These are phyloP conservation scores for Pseudocercospora crystallina DNA, from an alignment of 2,329 filamentous ascomycete genomes.

Conservation along the genomic window DNA sequence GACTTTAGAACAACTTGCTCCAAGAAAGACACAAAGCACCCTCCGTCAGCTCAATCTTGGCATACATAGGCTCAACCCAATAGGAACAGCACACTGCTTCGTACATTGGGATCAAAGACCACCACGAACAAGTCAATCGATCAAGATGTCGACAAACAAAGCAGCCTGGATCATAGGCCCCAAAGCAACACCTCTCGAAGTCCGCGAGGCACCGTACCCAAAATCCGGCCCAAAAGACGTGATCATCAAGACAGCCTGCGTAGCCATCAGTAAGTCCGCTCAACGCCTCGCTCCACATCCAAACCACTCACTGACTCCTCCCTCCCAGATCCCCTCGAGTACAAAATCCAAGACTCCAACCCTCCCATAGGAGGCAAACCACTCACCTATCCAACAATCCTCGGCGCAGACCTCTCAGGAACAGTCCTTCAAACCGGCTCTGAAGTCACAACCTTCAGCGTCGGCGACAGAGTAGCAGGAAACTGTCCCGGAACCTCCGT, in stretches of 20 bases:
- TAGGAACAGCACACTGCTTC: no score
- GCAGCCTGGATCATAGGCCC: slow-evolving; percentile 22
- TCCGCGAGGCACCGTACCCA: slow-evolving; percentile 24
- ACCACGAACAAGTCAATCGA: no score
- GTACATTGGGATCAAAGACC: no score
- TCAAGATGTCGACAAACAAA: slow-evolving; percentile 17
- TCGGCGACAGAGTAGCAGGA: slow-evolving; percentile 8
- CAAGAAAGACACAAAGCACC: no score
- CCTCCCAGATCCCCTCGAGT: slow-evolving; percentile 39
- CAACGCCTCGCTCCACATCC: no score
- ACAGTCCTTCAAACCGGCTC: slow-evolving; percentile 30
- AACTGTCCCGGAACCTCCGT: slow-evolving; percentile 1
- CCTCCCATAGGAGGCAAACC: slow-evolving; percentile 15
- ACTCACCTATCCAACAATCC: slow-evolving; percentile 31
- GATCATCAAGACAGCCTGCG: slow-evolving; percentile 35
- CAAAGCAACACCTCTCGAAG: slow-evolving; percentile 16
- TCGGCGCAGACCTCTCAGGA: slow-evolving; percentile 30
- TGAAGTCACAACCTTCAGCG: slow-evolving; percentile 20
- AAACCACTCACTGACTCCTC: no score
- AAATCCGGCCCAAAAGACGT: slow-evolving; percentile 32
- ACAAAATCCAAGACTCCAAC: slow-evolving; percentile 32
- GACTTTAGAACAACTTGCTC: no score
- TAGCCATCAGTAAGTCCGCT: slow-evolving; percentile 37
- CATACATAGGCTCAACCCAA: no score
- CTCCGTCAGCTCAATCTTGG: no score